A percentile compares a stretch with the other conserved stretches of the same genome.
Evolutionary conservation across 257 asterid species (phyloP).

Genomic region (Capsicum baccatum): DNA sequence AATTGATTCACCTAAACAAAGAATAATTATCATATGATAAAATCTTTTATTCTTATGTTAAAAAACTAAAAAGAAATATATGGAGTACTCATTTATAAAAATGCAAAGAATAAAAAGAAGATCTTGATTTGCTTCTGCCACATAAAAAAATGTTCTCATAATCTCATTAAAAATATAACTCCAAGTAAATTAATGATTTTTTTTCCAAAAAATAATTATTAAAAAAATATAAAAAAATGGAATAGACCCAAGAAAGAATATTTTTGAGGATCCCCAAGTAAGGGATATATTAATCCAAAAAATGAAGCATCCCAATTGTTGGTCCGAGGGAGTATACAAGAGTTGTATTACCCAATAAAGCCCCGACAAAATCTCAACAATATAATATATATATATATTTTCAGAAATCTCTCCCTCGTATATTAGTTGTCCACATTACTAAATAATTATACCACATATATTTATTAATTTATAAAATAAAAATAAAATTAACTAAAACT

Average conservation of each 20-base stretch:
- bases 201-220: no score
- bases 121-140: background rate
- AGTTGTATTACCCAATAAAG: conserved; percentile 42
- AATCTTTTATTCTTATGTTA: background rate
- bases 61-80: conserved; percentile 11
- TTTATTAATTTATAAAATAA: no score
- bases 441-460: no score
- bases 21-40: background rate
- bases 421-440: no score
- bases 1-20: conserved; percentile 20
- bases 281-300: conserved; percentile 27
- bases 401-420: no score
- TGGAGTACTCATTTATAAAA: conserved; percentile 12
- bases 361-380: conserved; percentile 35
- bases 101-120: conserved; percentile 22
- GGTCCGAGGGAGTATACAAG: conserved; percentile 38
- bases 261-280: conserved; percentile 36
- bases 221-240: no score
- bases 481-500: no score
- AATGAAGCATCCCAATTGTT: conserved; percentile 22
- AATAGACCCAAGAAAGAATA: no score
- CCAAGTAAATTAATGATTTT: no score
- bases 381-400: no score
- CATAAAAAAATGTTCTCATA: no score
- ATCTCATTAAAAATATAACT: no score